Conservation (phyloP, 257 asterid genomes). For the Jaltomata sinuosa region DNA sequence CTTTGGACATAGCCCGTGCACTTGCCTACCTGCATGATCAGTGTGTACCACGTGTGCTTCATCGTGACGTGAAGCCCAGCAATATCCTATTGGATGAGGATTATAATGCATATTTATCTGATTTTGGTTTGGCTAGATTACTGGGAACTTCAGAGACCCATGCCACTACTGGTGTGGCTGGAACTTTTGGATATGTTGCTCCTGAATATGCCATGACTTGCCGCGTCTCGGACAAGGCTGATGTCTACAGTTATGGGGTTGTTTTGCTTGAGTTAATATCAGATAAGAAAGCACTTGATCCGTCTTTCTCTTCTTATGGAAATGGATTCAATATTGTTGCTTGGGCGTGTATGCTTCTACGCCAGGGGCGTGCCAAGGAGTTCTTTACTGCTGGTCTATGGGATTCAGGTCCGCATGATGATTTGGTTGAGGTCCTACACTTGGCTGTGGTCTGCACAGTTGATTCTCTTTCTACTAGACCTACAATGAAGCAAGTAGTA, state of each 20-base stretch:
- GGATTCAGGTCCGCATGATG: conserved; percentile 87
- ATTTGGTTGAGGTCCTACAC: conserved; percentile 73
- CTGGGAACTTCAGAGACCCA: conserved; percentile 83
- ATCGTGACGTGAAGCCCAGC: conserved; percentile 94
- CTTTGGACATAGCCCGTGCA: conserved; percentile 74
- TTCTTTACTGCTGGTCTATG: conserved; percentile 76
- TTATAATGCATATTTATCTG: conserved; percentile 68
- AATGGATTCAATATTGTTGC: conserved; percentile 85
- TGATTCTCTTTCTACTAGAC: conserved; percentile 65
- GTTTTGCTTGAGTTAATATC: conserved; percentile 83
- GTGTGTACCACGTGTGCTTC: conserved; percentile 89
- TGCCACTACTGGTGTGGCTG: conserved; percentile 88
- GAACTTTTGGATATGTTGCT: conserved; percentile 89
- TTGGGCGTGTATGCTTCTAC: conserved; percentile 85
- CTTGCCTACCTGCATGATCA: conserved; percentile 89
- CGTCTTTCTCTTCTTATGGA: conserved; percentile 80
- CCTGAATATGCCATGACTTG: conserved; percentile 95
- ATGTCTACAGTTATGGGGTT: conserved; percentile 87
- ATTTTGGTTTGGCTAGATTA: conserved; percentile 76
- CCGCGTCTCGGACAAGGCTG: conserved; percentile 93
- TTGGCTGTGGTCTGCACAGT: conserved; percentile 81
- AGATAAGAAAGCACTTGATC: conserved; percentile 84
- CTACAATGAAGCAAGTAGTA: conserved; percentile 87
- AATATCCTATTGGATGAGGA: conserved; percentile 82
- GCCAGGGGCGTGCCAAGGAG: conserved; percentile 78